Base-by-base conservation (phyloP, 1,284 basidiomycete genomes). In the Trichosporon sp. region DNA sequence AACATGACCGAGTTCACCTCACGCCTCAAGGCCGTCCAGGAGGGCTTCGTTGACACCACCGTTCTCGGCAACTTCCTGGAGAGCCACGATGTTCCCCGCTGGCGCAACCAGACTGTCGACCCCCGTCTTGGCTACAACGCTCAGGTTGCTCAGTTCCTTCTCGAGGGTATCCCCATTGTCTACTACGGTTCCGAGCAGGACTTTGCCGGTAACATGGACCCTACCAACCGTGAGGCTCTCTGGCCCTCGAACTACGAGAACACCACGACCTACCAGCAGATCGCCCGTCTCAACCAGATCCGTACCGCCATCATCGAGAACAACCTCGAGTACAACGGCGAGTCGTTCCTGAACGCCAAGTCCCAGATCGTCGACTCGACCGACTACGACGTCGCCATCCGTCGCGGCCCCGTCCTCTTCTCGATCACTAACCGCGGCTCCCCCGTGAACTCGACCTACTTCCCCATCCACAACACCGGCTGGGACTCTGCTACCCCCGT, bases 1-100 rank as follows among this genome's bases (percentile, higher is more conserved):
- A 92, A 93, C 79, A 88, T 90, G 76, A 86, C 88, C 12, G 87
- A 85, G 0, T 81, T 93, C 68, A 86, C 86, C 1, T 83, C 87
- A 26, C 85, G 87, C 43, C 87, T 91, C 54, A 88, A 89, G 77
- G 76, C 83, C 35, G 85, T 87, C 66, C 90, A 89, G 79, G 86
- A 86, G 69, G 81, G 76, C 10, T 79, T 83, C 76, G 76, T 79
- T 81, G 88, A 88, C 65, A 78, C 86, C 1, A 86, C 86, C 38
- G 77, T 88, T 59, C 86, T 92, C 1, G 92, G 91, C 2, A 92
- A 92, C 76, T 94, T 94, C 83, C 83, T 94, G 40, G 92, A 93
- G 83, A 93, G 93, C 83, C 92, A 93, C 76, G 92, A 93, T 79
- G 75, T 91, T 21, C 89, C 91, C 2, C 87, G 92, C 65, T 93